Conservation (phyloP, 1,139 yeast species). For the Candida pseudoviswanathii region DNA sequence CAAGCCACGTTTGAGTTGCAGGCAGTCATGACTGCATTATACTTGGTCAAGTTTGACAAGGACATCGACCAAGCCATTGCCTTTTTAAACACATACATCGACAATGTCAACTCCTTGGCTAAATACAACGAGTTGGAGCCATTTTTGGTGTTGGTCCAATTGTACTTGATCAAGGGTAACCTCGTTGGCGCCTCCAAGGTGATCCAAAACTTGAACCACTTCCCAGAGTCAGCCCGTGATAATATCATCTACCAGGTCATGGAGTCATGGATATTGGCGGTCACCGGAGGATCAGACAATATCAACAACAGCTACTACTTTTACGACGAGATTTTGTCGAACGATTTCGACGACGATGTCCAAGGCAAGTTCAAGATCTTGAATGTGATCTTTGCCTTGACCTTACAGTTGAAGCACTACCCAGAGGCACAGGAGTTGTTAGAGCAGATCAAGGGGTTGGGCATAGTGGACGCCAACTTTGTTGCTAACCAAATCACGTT, state of each 20-base stretch:
- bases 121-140: conserved; percentile 44
- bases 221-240: conserved; percentile 57
- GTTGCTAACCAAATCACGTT: conserved; percentile 60
- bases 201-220: conserved; percentile 38
- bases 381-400: conserved; percentile 42
- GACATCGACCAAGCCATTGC: conserved; percentile 44
- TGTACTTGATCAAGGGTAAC: conserved; percentile 43
- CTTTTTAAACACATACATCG: conserved; percentile 31
- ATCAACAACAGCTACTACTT: conserved; percentile 68
- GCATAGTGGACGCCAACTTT: conserved; percentile 48
- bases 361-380: conserved; percentile 40
- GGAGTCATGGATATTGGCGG: conserved; percentile 64
- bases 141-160: conserved; percentile 45
- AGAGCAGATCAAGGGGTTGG: conserved; percentile 41
- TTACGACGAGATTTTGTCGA: conserved; percentile 67
- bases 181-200: conserved; percentile 38
- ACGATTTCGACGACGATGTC: conserved; percentile 44
- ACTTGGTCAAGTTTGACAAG: conserved; percentile 41
- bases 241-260: conserved; percentile 66
- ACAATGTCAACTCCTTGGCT: conserved; percentile 16
- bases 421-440: conserved; percentile 52
- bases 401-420: conserved; percentile 46
- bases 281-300: conserved; percentile 56
- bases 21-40: conserved; percentile 46
- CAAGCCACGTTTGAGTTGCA: conserved; percentile 38